Evolutionary conservation across 257 asterid genomes (phyloP), one percentile per base, ranked within the genome.

Genomic region (Scutellaria barbata): DNA sequence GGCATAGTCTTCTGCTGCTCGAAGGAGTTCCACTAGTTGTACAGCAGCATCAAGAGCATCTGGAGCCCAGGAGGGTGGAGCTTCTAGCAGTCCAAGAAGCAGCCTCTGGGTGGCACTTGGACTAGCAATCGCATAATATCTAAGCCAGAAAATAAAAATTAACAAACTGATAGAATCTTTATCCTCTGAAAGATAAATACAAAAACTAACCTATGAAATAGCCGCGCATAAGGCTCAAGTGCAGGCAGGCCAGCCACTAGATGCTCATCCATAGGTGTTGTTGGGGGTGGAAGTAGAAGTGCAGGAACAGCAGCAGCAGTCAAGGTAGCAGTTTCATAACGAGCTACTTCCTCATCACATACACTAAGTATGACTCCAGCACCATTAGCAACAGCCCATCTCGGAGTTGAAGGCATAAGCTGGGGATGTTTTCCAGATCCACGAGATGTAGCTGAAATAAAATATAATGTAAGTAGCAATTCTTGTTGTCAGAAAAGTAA

Each of bases 301-400:
- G 99, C 96, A 75, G 99, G 99, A 66, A 95, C 99, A 76, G 99
- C 96, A 68, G 85, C 97, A 42, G 98, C 98, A 39, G 99, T 95
- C 79, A 95, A 86, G 66, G 90, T 87, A 77, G 98, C 96, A 66
- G 98, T 92, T 86, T 92, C 99, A 76, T 95, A 89, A 66, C 94
- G 99, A 81, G 94, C 87, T 73, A 89, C 99, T 89, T 95, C 99
- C 71, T 92, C 99, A 5, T 95, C 99, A 80, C 99, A 95, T 75
- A 95, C 99, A 72, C 99, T 95, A 66, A 95, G 88, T 80, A 95
- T 95, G 56, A 95, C 99, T 74, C 99, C 99, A 73, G 99, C 99
- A 14, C 98, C 99, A 79, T 95, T 95, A 76, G 99, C 99, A 84
- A 89, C 98, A 16, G 99, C 99, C 99, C 99, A 95, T 84, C 99